A percentile compares a stretch with the other conserved stretches of the same genome.
These are phyloP conservation scores for Sequoiadendron giganteum DNA, from an alignment of 75 land plant genomes.

Conservation along the genomic window DNA sequence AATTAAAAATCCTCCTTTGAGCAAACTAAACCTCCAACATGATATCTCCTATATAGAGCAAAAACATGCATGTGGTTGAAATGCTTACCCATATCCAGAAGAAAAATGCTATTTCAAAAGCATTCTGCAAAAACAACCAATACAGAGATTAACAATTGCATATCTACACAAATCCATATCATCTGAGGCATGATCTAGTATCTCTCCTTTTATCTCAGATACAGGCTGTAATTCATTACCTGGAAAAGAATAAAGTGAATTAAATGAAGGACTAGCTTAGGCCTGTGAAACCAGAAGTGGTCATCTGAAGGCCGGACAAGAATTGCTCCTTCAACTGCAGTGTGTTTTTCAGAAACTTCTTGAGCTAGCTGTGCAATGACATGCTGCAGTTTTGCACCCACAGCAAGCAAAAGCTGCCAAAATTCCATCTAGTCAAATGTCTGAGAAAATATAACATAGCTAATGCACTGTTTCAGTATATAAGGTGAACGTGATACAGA, in stretches of 20 bases:
- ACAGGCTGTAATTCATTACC: constrained; percentile 12
- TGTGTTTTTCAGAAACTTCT: constrained; percentile 64
- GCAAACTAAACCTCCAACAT: background rate
- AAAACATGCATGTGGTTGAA: background rate
- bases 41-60: background rate
- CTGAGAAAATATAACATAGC: background rate
- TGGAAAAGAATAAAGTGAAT: constrained; percentile 90
- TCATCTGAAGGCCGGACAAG: constrained; percentile 74
- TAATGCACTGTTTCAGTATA: background rate
- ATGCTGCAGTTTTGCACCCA: constrained; percentile 88
- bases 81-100: constrained; percentile 71
- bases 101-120: constrained; percentile 82
- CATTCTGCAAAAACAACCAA: constrained; percentile 46
- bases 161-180: background rate
- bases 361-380: constrained; percentile 72
- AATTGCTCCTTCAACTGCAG: constrained; percentile 58
- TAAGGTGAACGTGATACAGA: background rate
- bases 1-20: background rate
- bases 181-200: background rate
- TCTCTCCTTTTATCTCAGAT: background rate
- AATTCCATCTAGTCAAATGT: background rate
- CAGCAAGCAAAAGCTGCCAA: constrained; percentile 73
- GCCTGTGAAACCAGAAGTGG: constrained; percentile 77
- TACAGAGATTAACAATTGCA: background rate
- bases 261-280: constrained; percentile 58